These are phyloP conservation scores for Phytophthora palmivora DNA, from an alignment of 352 stramenopile genomes.

Conservation along the genomic window DNA sequence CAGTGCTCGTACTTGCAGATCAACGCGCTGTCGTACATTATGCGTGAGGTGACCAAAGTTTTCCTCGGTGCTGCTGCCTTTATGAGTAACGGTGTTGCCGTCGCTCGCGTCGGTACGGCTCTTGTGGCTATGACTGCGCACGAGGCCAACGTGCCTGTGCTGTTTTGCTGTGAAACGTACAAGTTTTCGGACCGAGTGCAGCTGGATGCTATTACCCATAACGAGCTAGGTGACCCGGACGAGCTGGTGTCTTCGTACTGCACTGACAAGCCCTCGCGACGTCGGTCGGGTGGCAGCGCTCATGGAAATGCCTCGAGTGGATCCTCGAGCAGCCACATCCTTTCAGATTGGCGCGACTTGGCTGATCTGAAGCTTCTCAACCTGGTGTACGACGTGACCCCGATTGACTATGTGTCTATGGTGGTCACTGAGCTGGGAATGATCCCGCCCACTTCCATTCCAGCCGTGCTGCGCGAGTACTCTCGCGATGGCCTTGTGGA, in stretches of 20 bases:
- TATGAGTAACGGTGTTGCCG: constrained; percentile 95
- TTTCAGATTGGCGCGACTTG: constrained; percentile 84
- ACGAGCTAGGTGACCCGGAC: constrained; percentile 97
- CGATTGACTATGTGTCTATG: constrained; percentile 96
- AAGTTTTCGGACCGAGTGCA: constrained; percentile 97
- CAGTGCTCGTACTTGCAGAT: constrained; percentile 95
- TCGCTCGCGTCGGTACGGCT: constrained; percentile 92
- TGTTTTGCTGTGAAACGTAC: constrained; percentile 99
- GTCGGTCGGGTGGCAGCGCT: constrained; percentile 17
- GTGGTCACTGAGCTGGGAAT: constrained; percentile 98
- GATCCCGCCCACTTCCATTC: constrained; percentile 97
- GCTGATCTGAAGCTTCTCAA: constrained; percentile 83
- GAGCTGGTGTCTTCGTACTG: constrained; percentile 77
- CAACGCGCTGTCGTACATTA: constrained; percentile 95
- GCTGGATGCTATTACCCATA: constrained; percentile 97
- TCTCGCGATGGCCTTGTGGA: constrained; percentile 73
- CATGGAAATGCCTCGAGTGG: constrained; percentile 8
- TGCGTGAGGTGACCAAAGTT: constrained; percentile 97
- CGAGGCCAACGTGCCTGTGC: constrained; percentile 93
- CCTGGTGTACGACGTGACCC: constrained; percentile 97
- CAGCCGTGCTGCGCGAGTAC: constrained; percentile 96
- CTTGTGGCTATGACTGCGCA: constrained; percentile 93
- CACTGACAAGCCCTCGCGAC: constrained; percentile 55
- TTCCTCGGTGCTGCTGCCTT: constrained; percentile 95
- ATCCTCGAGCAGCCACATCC: constrained; percentile 56